Percentiles rank a stretch among this genome's conserved stretches.
Conservation (phyloP, 2,329 filamentous ascomycete species). For the Talaromyces sp. region DNA sequence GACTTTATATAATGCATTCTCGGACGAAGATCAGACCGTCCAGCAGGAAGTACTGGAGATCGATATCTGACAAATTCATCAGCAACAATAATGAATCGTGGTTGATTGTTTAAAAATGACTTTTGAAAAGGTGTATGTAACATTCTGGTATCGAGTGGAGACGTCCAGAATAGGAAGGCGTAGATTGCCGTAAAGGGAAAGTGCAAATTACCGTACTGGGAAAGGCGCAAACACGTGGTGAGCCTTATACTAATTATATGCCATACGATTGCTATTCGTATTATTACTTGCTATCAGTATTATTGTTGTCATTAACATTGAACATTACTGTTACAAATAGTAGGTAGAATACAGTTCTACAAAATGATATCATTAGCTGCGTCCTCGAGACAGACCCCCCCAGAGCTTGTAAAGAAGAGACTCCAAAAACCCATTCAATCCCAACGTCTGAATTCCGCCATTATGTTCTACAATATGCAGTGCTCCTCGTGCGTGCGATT, state of each 20-base stretch:
- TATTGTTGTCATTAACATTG: neutral
- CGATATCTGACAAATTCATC: neutral
- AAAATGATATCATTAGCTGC: neutral
- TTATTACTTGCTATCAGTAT: too few relatives aligned
- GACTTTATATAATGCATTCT: neutral
- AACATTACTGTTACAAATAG: too few relatives aligned
- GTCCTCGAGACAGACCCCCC: neutral
- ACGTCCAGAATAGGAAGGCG: neutral
- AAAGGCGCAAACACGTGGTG: neutral
- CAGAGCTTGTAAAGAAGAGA: neutral
- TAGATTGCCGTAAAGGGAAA: constrained; percentile 1
- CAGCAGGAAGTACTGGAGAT: neutral
- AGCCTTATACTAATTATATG: neutral
- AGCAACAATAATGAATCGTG: too few relatives aligned
- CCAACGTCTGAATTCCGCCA: constrained; percentile 2
- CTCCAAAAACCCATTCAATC: neutral
- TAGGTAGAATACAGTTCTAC: neutral
- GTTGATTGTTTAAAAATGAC: too few relatives aligned
- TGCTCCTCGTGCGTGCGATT: neutral
- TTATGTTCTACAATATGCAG: constrained; percentile 2
- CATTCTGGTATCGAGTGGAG: neutral
- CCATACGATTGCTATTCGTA: neutral
- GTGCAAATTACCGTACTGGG: neutral
- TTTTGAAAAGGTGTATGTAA: too few relatives aligned
- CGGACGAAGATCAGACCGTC: neutral